A percentile compares a stretch with the other conserved stretches of the same genome.
Conservation (phyloP, 805 yeast species). For the Lipomyces japonicus region DNA sequence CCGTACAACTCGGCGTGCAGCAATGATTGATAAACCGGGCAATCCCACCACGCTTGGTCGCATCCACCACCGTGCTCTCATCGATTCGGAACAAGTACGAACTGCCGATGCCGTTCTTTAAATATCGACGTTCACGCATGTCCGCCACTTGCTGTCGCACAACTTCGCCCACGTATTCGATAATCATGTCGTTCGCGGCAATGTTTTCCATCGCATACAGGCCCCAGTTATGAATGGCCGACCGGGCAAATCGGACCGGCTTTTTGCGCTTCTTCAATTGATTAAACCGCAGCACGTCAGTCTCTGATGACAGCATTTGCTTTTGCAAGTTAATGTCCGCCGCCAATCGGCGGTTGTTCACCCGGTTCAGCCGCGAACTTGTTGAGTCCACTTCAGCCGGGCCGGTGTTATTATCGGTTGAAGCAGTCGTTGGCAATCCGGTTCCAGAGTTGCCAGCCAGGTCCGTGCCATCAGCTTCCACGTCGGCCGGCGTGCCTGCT, state of each 20-base stretch:
- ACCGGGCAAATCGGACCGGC: conserved; percentile 93
- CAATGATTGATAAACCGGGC: conserved; percentile 97
- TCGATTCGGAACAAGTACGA: conserved; percentile 89
- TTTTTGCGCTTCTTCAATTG: conserved; percentile 85
- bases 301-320: conserved; percentile 59
- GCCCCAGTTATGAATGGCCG: conserved; percentile 98
- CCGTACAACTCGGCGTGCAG: conserved; percentile 96
- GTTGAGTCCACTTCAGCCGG: conserved; percentile 28
- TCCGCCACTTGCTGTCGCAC: conserved; percentile 93
- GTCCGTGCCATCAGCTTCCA: conserved; percentile 12
- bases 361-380: conserved; percentile 77
- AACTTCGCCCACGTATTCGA: conserved; percentile 95
- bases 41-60: conserved; percentile 94
- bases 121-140: conserved; percentile 77
- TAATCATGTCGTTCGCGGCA: conserved; percentile 94
- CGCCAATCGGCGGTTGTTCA: conserved; percentile 79
- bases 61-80: conserved; percentile 92
- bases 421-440: conserved; percentile 3
- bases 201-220: conserved; percentile 92
- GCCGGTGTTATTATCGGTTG: conserved; percentile 11
- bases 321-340: conserved; percentile 83
- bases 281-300: conserved; percentile 75
- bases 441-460: neutral
- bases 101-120: conserved; percentile 91
- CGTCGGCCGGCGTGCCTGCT: conserved; percentile 16